A percentile compares a stretch with the other conserved stretches of the same genome.
Conservation (phyloP, 257 asterid species). For the Nicotiana obtusifolia region DNA sequence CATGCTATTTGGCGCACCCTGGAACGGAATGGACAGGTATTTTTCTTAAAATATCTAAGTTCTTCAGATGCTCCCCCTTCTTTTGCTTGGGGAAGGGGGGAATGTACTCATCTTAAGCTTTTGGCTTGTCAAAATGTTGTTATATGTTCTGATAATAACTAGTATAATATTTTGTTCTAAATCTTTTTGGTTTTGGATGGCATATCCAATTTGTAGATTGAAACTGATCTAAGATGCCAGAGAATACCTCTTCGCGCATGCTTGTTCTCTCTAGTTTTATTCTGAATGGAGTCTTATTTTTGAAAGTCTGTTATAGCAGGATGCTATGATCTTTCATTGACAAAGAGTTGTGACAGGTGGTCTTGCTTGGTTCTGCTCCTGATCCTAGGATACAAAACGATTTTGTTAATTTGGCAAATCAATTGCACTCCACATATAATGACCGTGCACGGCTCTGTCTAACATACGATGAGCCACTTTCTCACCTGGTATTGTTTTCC, state of each 20-base stretch:
- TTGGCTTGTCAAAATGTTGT: neutral
- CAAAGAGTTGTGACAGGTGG: slow-evolving; percentile 51
- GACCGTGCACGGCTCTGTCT: slow-evolving; percentile 84
- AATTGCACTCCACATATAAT: slow-evolving; percentile 64
- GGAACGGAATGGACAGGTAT: slow-evolving; percentile 89
- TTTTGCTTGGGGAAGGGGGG: neutral
- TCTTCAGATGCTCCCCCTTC: slow-evolving; percentile 5
- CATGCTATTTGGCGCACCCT: slow-evolving; percentile 93
- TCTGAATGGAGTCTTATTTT: slow-evolving; percentile 1
- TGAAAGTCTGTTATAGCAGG: neutral
- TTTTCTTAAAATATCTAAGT: slow-evolving; percentile 4
- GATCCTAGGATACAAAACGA: slow-evolving; percentile 91
- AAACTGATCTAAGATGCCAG: slow-evolving; percentile 8
- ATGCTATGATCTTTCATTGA: slow-evolving; percentile 20
- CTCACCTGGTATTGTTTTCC: slow-evolving; percentile 73
- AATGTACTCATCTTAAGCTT: slow-evolving; percentile 4
- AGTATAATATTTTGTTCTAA: neutral
- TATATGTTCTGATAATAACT: neutral
- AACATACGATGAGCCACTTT: slow-evolving; percentile 94
- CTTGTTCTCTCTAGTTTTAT: neutral
- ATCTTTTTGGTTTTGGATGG: neutral
- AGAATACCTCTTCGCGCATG: neutral
- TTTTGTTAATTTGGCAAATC: slow-evolving; percentile 79
- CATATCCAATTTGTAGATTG: neutral
- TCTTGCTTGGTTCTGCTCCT: slow-evolving; percentile 96